Percentiles rank a stretch among this genome's conserved stretches.
These are phyloP conservation scores for Termitomyces sp. DNA, from an alignment of 768 basidiomycete genomes.

Conservation along the genomic window DNA sequence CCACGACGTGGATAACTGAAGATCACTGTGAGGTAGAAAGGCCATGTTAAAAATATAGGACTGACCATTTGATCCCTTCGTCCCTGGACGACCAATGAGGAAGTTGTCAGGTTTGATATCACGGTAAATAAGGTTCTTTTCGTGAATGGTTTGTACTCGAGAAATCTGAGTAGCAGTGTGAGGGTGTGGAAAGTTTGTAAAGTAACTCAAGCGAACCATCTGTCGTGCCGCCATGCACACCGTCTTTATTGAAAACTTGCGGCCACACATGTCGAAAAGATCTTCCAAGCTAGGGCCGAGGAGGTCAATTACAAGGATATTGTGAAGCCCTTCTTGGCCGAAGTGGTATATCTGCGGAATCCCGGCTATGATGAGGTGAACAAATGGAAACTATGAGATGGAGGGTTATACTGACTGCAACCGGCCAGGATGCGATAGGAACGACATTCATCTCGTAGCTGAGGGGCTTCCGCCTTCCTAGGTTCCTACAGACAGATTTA, in stretches of 20 bases:
- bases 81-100: constrained; percentile 89
- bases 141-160: constrained; percentile 96
- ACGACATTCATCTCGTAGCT: constrained; percentile 96
- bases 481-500: constrained; percentile 56
- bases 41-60: not conserved
- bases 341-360: constrained; percentile 99
- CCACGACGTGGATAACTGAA: constrained; percentile 86
- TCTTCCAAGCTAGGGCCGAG: constrained; percentile 96
- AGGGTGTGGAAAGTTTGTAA: constrained; percentile 5
- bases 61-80: constrained; percentile 81
- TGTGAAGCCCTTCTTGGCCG: constrained; percentile 97
- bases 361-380: constrained; percentile 54
- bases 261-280: constrained; percentile 97
- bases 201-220: constrained; percentile 55
- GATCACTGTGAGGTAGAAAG: constrained; percentile 1
- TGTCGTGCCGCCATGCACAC: constrained; percentile 99
- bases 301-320: constrained; percentile 97
- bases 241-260: constrained; percentile 97
- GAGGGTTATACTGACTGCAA: constrained; percentile 60
- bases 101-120: constrained; percentile 99
- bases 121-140: constrained; percentile 98
- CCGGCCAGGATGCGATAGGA: constrained; percentile 89
- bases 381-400: constrained; percentile 10
- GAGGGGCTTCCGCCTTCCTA: constrained; percentile 93
- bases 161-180: constrained; percentile 53